A percentile compares a stretch with the other conserved stretches of the same genome.
phyloP scores from a whole-genome alignment of 345 rosid species.

The Psidium guajava region DNA sequence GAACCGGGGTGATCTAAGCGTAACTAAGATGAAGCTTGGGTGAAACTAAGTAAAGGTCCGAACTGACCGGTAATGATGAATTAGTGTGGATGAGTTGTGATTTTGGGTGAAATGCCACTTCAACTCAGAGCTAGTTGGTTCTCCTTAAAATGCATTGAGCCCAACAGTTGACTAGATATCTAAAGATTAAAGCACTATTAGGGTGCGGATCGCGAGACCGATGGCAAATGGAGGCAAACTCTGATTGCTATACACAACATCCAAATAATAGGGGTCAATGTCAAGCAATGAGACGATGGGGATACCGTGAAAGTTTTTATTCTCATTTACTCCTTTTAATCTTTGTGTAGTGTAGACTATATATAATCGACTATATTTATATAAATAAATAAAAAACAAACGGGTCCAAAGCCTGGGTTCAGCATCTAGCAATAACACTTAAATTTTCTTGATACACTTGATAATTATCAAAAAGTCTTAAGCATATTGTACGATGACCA shows the following conservation, averaged over 20 bases:
- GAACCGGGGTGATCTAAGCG: neutral
- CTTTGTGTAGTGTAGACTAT: no score
- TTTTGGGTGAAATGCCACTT: neutral
- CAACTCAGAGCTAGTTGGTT: neutral
- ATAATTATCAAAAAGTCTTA: no score
- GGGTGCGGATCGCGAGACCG: neutral
- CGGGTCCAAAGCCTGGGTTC: neutral
- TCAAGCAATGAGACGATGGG: neutral
- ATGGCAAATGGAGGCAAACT: neutral
- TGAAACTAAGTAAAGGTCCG: neutral
- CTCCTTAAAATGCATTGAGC: neutral
- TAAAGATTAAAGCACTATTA: neutral
- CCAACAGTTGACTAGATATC: accelerated
- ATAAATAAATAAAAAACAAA: no score
- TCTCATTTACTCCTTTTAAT: no score
- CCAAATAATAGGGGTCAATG: neutral
- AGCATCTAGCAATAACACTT: neutral
- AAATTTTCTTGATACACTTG: no score
- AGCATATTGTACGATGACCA: no score
- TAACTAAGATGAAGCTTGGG: neutral
- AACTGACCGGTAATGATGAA: neutral
- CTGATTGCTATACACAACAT: neutral
- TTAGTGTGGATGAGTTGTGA: neutral
- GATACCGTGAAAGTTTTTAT: neutral
- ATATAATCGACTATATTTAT: no score